Evolutionary conservation across 1,139 yeast genomes (phyloP), one percentile per base, ranked within the genome.

Genomic region (Magnusiomyces fungicola): DNA sequence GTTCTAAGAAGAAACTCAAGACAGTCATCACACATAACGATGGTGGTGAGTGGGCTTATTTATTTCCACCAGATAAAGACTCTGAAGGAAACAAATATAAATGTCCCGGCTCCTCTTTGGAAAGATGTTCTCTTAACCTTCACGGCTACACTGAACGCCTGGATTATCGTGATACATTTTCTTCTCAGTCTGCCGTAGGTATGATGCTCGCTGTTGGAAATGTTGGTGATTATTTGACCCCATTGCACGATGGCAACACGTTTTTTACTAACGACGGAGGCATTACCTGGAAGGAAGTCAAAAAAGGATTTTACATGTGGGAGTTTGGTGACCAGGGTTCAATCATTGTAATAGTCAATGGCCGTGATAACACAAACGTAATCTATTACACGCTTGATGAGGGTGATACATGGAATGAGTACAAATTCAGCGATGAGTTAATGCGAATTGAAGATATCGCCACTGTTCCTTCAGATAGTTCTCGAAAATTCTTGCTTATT

Each of bases 241-340:
- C 80, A 1, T 47, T 62, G 43, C 74, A 75, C 9, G 76, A 80
- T 32, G 75, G 83, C 0, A 71, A 85, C 2, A 86, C 96, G 0
- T 92, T 79, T 58, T 68, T 92, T 55, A 81, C 96, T 14, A 71
- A 74, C 4, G 97, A 94, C 68, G 98, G 95, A 2, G 99, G 99
- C 43, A 68, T 81, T 3, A 76, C 90, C 1, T 92, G 98, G 98
- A 78, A 67, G 50, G 95, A 88, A 65, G 70, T 89, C 25, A 74
- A 69, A 48, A 78, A 83, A 55, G 95, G 95, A 1, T 76, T 79
- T 0, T 76, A 77, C 60, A 84, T 84, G 79, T 94, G 97, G 97
- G 97, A 90, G 65, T 92, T 74, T 66, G 98, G 97, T 53, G 98
- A 94, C 64, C 83, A 89, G 57, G 98, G 99, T 6, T 81, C 96